Conservation (phyloP, 192 early-diverging fungal genomes). For the Backusella sp. region DNA sequence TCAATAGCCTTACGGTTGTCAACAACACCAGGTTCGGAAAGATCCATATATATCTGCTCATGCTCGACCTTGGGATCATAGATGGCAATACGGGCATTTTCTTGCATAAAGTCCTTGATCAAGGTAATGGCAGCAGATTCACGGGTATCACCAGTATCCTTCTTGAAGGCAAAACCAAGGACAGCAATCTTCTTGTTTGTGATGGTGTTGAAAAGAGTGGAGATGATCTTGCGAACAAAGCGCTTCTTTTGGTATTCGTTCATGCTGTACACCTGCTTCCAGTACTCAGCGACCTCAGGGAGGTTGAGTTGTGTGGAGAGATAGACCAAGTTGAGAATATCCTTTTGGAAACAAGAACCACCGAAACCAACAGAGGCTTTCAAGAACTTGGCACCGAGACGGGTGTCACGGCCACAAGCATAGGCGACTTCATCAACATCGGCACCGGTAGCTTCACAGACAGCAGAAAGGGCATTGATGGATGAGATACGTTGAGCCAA, state of each 20-base stretch:
- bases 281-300: constrained; percentile 91
- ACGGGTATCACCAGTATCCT: constrained; percentile 90
- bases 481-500: constrained; percentile 94
- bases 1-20: constrained; percentile 50
- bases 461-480: constrained; percentile 86
- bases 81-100: constrained; percentile 70
- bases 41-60: constrained; percentile 68
- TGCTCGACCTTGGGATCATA: constrained; percentile 88
- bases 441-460: constrained; percentile 91
- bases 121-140: constrained; percentile 88
- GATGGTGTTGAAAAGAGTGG: constrained; percentile 75
- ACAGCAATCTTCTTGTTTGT: constrained; percentile 77
- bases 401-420: constrained; percentile 82
- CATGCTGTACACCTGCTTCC: constrained; percentile 85
- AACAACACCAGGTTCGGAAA: constrained; percentile 55
- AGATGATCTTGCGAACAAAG: constrained; percentile 73
- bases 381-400: constrained; percentile 88
- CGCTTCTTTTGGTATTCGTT: constrained; percentile 91
- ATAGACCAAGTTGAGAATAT: constrained; percentile 91
- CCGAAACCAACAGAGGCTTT: constrained; percentile 93
- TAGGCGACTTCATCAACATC: constrained; percentile 89
- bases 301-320: constrained; percentile 79
- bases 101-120: constrained; percentile 75
- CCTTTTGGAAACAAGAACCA: constrained; percentile 96
- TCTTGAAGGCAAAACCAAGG: constrained; percentile 94